A percentile compares a stretch with the other conserved stretches of the same genome.
Conservation (phyloP, 768 basidiomycete genomes). For the Boletus tylopilopsis region DNA sequence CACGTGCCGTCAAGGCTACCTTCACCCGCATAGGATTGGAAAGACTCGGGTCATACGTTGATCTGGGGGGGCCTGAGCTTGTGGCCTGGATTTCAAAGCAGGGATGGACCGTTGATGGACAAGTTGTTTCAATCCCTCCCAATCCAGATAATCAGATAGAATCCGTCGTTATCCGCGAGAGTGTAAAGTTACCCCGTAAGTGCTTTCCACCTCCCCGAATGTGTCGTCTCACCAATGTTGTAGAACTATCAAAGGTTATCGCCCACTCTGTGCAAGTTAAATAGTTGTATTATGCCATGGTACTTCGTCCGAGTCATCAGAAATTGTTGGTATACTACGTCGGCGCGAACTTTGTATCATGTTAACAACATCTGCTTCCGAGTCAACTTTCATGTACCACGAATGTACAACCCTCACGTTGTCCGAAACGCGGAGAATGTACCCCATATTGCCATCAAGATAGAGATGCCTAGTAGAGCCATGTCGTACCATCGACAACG, state of each 20-base stretch:
- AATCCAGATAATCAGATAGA: constrained; percentile 89
- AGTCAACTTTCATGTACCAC: not conserved
- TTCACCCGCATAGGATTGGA: constrained; percentile 70
- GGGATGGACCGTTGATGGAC: constrained; percentile 63
- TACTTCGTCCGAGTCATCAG: constrained; percentile 6
- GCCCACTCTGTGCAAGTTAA: constrained; percentile 63
- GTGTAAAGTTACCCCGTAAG: constrained; percentile 77
- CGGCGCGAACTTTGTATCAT: not conserved
- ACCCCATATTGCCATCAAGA: constrained; percentile 74
- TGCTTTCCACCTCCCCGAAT: constrained; percentile 10
- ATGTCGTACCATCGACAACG: constrained; percentile 51
- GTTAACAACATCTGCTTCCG: not conserved
- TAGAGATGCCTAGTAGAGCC: constrained; percentile 46
- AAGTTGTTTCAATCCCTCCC: constrained; percentile 65
- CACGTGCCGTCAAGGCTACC: constrained; percentile 72
- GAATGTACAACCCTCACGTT: constrained; percentile 15
- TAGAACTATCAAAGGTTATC: constrained; percentile 76
- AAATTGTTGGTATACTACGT: constrained; percentile 2
- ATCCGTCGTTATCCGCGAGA: constrained; percentile 80
- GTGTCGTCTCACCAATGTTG: not conserved
- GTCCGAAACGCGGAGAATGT: constrained; percentile 61
- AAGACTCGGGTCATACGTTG: constrained; percentile 67
- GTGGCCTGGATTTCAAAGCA: constrained; percentile 57
- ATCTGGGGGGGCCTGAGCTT: constrained; percentile 62
- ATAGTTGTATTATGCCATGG: constrained; percentile 14